Evolutionary conservation across 306 rosid species (phyloP).

Genomic region (Quercus bicolor): DNA sequence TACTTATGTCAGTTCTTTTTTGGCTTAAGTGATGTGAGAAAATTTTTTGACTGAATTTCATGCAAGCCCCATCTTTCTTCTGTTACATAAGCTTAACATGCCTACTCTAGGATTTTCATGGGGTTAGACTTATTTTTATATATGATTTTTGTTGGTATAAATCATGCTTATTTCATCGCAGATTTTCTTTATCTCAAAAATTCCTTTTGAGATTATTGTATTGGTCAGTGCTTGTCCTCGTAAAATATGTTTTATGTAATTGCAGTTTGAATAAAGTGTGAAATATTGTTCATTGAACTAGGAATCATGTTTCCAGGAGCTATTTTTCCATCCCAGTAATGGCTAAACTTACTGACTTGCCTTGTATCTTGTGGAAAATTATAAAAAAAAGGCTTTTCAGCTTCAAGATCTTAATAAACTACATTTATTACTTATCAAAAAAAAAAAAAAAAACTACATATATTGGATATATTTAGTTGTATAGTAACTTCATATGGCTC

Average conservation of each 20-base stretch:
- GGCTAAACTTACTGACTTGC: conserved; percentile 1
- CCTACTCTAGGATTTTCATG: neutral
- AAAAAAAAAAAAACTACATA: neutral
- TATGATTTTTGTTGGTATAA: neutral
- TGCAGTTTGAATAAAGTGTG: neutral
- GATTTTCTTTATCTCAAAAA: neutral
- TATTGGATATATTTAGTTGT: neutral
- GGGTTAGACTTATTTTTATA: neutral
- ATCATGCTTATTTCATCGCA: neutral
- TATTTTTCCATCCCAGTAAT: neutral
- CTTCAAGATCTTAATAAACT: conserved; percentile 11
- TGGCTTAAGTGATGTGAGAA: neutral
- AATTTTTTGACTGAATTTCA: neutral
- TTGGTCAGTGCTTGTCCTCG: conserved; percentile 1
- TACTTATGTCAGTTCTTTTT: neutral
- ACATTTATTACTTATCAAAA: neutral
- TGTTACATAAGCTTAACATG: neutral
- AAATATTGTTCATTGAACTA: neutral
- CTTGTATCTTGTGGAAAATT: neutral
- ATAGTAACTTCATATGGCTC: neutral
- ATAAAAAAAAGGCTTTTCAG: neutral
- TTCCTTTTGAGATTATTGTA: conserved; percentile 16
- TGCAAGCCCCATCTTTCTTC: neutral
- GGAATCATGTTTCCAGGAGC: conserved; percentile 18
- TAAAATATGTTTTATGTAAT: neutral